Evolutionary conservation across 2,329 filamentous ascomycete species (phyloP), one percentile per base, ranked within the genome.

Genomic region (Paecilomyces niveus): DNA sequence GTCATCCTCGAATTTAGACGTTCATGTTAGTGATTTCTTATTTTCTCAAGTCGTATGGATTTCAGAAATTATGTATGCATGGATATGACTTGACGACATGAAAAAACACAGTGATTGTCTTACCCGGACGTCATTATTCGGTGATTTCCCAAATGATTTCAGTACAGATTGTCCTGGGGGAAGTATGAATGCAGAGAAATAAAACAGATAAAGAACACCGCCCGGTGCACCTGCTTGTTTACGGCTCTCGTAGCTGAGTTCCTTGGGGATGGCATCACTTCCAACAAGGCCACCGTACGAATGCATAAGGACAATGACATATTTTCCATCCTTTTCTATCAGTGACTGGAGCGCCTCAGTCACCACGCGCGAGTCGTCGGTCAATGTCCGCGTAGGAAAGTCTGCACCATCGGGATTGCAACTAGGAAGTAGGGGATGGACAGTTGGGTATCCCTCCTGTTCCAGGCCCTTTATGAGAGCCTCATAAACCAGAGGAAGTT

Each of bases 211-310:
- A 9, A 59, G 26, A 9, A 66, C 63, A 8, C 62, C 64, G 26
- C 65, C 62, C 2, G 21, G 2, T 11, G 63, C 53, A 11, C 61
- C 62, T 3, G 35, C 26, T 4, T 21, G 33, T 13, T 56, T n/a
- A 13, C 66, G 62, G 31, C 57, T 55, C n/a, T 24, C 29, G 9
- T 55, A 56, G 11, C 45, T 63, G 22, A 67, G 51, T 1, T 64
- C 59, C 50, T 65, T 54, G 3, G 58, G 39, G 0, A 64, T 55
- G 6, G 62, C 66, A 51, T 68, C 61, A 15, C 55, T 61, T n/a
- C 66, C 60, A 3, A 67, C 62, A 2, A 67, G 59, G 2, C 66
- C 66, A 15, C 66, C 65, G 29, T 65, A 68, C 2, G 66, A 68
- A 58, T 68, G 66, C 64, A 67, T 64, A 1, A 66, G 50, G 5